Evolutionary conservation across 176 grass and related monocot species (phyloP).

Genomic region (bread wheat (Triticum aestivum)): IWGSC_CS_RefSeq_v2.1 NC_057811.1:318346299-318346798

Average conservation of each 20-base stretch:
- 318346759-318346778: constrained; percentile 95
- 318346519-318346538: background rate
- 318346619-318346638: constrained; percentile 99
- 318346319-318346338: background rate
- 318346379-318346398: constrained; percentile 38
- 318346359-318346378: background rate
- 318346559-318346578: background rate
- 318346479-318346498: constrained; percentile 51
- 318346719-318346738: constrained; percentile 58
- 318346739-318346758: constrained; percentile 84
- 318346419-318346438: constrained; percentile 92
- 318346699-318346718: constrained; percentile 38
- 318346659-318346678: constrained; percentile 91
- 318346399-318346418: constrained; percentile 92
- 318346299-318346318: background rate
- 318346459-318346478: constrained; percentile 91
- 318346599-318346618: constrained; percentile 34
- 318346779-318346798: constrained; percentile 65
- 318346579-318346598: background rate
- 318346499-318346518: constrained; percentile 19
- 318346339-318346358: background rate
- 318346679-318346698: constrained; percentile 96
- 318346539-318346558: constrained; percentile 15
- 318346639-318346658: constrained; percentile 92
- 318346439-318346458: constrained; percentile 87